Percentiles rank a stretch among this genome's conserved stretches.
Evolutionary conservation across 495 filamentous ascomycete genomes (phyloP).

Genomic region (Penicillium fimorum): DNA sequence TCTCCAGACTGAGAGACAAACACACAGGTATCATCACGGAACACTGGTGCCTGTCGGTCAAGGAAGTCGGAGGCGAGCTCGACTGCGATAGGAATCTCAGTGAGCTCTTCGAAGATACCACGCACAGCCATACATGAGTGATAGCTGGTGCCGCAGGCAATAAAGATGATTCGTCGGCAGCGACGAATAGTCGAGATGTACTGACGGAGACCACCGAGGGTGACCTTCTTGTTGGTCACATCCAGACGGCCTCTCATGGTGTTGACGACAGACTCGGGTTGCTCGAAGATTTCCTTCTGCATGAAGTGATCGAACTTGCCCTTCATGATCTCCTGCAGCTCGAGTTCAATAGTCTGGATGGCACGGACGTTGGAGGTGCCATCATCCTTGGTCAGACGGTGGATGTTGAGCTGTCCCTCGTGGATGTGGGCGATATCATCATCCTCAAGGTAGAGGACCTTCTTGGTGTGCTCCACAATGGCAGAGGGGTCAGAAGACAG

Average conservation of each 20-base stretch:
- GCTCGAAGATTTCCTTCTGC: constrained; percentile 99
- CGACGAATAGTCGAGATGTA: constrained; percentile 96
- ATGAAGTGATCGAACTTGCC: constrained; percentile 99
- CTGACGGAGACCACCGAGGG: constrained; percentile 89
- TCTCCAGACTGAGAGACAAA: constrained; percentile 99
- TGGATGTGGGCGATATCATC: constrained; percentile 99
- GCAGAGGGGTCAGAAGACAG: constrained; percentile 96
- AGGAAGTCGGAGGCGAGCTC: constrained; percentile 98
- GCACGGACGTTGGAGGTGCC: constrained; percentile 93
- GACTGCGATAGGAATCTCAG: constrained; percentile 95
- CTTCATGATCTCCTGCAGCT: constrained; percentile 99
- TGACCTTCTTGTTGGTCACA: constrained; percentile 86
- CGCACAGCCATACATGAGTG: constrained; percentile 99
- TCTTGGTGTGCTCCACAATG: constrained; percentile 99
- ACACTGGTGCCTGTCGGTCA: constrained; percentile 95
- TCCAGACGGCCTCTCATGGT: constrained; percentile 99
- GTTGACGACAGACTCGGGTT: constrained; percentile 98
- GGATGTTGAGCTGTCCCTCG: constrained; percentile 97
- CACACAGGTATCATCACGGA: constrained; percentile 98
- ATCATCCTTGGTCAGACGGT: constrained; percentile 94
- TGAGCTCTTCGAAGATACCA: constrained; percentile 95
- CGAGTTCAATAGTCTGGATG: constrained; percentile 96
- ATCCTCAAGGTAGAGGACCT: constrained; percentile 98
- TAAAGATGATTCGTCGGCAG: constrained; percentile 95
- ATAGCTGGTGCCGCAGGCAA: constrained; percentile 95